Evolutionary conservation across 2,329 filamentous ascomycete species (phyloP).

Genomic region (Colletotrichum chlorophyti): DNA sequence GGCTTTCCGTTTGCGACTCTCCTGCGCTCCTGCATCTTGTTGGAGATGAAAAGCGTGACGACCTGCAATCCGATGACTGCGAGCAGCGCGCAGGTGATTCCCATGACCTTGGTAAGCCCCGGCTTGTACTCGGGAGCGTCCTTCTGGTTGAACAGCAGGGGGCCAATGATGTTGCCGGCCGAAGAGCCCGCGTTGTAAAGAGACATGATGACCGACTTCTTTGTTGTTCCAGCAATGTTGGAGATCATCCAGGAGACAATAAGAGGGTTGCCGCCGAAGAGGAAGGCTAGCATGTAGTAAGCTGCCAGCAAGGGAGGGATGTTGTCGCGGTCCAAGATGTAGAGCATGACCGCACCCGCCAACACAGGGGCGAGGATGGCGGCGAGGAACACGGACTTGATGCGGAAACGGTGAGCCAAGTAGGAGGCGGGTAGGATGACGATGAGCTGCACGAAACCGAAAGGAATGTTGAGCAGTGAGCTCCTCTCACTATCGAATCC

Average conservation of each 20-base stretch:
- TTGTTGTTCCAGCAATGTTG: slow-evolving; percentile 72
- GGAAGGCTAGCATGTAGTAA: slow-evolving; percentile 71
- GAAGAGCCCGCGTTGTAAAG: slow-evolving; percentile 69
- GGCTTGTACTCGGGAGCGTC: slow-evolving; percentile 66
- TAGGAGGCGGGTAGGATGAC: slow-evolving; percentile 66
- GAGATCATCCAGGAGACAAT: slow-evolving; percentile 73
- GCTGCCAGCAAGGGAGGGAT: slow-evolving; percentile 58
- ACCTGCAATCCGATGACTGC: slow-evolving; percentile 16
- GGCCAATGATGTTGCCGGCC: slow-evolving; percentile 72
- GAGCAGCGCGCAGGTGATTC: slow-evolving; percentile 57
- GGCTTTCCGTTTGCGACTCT: slow-evolving; percentile 66
- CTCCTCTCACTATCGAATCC: slow-evolving; percentile 65
- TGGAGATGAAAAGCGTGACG: slow-evolving; percentile 36
- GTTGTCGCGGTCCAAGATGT: slow-evolving; percentile 52
- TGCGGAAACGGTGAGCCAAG: slow-evolving; percentile 60
- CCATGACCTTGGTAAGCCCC: slow-evolving; percentile 62
- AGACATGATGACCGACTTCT: slow-evolving; percentile 69
- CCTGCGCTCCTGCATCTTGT: slow-evolving; percentile 60
- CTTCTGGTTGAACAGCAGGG: slow-evolving; percentile 63
- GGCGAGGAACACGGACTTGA: slow-evolving; percentile 64
- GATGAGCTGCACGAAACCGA: slow-evolving; percentile 66
- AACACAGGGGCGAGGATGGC: slow-evolving; percentile 65
- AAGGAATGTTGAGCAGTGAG: slow-evolving; percentile 71
- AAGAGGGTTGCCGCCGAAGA: slow-evolving; percentile 71
- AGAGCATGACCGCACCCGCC: slow-evolving; percentile 63